Percentiles rank a stretch among this genome's conserved stretches.
Evolutionary conservation across 805 yeast species (phyloP).

Genomic region (Kregervanrija delftensis): DNA sequence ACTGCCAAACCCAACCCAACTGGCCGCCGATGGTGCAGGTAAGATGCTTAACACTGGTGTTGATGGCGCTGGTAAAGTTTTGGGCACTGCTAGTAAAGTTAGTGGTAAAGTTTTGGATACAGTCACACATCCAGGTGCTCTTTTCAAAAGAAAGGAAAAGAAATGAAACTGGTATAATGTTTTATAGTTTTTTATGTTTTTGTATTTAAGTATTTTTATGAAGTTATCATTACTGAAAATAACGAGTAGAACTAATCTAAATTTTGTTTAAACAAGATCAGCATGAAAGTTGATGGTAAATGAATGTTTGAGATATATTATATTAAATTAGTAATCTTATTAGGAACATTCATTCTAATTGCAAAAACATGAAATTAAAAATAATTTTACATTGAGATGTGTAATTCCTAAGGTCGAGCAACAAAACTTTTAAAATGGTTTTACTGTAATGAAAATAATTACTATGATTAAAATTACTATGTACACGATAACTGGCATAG

Average conservation of each 20-base stretch:
- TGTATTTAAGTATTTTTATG: neutral
- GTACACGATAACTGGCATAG: neutral
- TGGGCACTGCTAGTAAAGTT: slow-evolving; percentile 40
- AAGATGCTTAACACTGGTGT: slow-evolving; percentile 37
- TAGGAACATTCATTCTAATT: no score
- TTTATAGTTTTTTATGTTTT: neutral
- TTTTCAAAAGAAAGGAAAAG: slow-evolving; percentile 23
- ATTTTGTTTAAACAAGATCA: no score
- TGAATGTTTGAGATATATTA: no score
- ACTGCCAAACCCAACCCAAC: slow-evolving; percentile 30
- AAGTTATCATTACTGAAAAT: no score
- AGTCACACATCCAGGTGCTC: slow-evolving; percentile 27
- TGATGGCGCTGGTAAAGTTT: slow-evolving; percentile 34
- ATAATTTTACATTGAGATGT: no score
- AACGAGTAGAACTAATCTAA: no score
- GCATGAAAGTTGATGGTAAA: no score
- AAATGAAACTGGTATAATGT: neutral
- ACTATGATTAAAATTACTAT: neutral
- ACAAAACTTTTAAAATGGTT: neutral
- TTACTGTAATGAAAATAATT: neutral
- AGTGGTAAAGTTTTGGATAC: slow-evolving; percentile 48
- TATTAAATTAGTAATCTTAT: no score
- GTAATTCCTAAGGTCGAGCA: no score
- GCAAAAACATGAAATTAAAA: no score
- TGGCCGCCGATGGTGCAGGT: slow-evolving; percentile 41